These are phyloP conservation scores for Hanseniaspora meyeri DNA, from an alignment of 805 yeast genomes.

Conservation along the genomic window DNA sequence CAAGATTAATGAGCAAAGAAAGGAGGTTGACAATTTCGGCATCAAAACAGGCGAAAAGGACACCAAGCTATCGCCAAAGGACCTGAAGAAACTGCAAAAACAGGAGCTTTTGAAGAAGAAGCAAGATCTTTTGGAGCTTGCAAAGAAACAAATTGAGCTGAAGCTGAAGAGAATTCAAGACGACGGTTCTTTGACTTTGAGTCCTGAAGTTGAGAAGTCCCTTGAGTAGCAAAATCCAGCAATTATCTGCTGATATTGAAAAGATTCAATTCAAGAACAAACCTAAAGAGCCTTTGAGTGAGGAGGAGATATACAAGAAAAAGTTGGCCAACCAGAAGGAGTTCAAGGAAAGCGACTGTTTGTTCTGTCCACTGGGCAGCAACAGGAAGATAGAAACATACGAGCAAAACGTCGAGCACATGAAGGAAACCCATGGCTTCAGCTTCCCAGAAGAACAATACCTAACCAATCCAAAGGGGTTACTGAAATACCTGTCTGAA, in stretches of 20 bases:
- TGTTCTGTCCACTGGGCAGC: conserved; percentile 34
- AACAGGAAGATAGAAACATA: conserved; percentile 33
- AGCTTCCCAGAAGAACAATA: conserved; percentile 76
- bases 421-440: conserved; percentile 70
- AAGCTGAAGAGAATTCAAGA: conserved; percentile 23
- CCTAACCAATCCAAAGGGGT: conserved; percentile 58
- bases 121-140: conserved; percentile 31
- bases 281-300: conserved; percentile 27
- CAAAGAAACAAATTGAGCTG: conserved; percentile 28
- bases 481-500: conserved; percentile 69
- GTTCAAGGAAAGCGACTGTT: conserved; percentile 40
- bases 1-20: conserved; percentile 15
- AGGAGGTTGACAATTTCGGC: conserved; percentile 7
- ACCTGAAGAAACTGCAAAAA: conserved; percentile 32
- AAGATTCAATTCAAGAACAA: conserved; percentile 13
- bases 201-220: conserved; percentile 10
- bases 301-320: conserved; percentile 31
- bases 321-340: conserved; percentile 33
- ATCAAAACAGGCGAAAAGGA: conserved; percentile 18
- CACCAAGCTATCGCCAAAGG: conserved; percentile 30
- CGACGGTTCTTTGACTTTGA: conserved; percentile 12
- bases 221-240: conserved; percentile 14
- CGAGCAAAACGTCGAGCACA: conserved; percentile 46
- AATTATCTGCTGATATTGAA: conserved; percentile 3
- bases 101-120: conserved; percentile 34